A percentile compares a stretch with the other conserved stretches of the same genome.
Evolutionary conservation across 176 grass and related monocot genomes (phyloP).

Genomic region (Eleusine indica): DNA sequence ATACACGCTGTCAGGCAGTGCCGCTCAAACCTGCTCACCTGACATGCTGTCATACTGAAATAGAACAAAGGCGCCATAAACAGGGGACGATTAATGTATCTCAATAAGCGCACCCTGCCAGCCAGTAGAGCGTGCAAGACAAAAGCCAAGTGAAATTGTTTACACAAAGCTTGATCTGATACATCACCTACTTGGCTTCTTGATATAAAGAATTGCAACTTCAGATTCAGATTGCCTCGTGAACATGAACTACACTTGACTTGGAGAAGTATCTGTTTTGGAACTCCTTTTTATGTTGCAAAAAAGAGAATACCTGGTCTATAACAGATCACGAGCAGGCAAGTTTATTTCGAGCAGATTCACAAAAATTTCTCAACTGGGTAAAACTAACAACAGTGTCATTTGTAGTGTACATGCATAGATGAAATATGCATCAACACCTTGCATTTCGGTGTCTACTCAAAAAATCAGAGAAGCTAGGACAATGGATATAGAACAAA

Average conservation of each 20-base stretch:
- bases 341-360: background rate
- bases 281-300: conserved; percentile 4
- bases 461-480: conserved; percentile 45
- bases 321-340: background rate
- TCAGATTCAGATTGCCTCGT: background rate
- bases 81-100: background rate
- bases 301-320: conserved; percentile 7
- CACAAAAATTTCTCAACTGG: too few species aligned
- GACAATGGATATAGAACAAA: conserved; percentile 71
- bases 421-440: background rate
- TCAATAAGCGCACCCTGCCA: conserved; percentile 14
- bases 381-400: background rate
- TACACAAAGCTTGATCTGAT: background rate
- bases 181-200: conserved; percentile 18
- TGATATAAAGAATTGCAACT: background rate
- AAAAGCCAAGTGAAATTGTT: conserved; percentile 4
- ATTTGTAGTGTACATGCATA: background rate
- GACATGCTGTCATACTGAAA: background rate
- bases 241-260: background rate
- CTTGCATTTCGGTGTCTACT: background rate
- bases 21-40: conserved; percentile 10
- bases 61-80: background rate
- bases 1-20: conserved; percentile 20
- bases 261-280: background rate
- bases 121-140: conserved; percentile 4